Conservation (phyloP, 495 filamentous ascomycete genomes). For the Lophiotrema nucula region DNA sequence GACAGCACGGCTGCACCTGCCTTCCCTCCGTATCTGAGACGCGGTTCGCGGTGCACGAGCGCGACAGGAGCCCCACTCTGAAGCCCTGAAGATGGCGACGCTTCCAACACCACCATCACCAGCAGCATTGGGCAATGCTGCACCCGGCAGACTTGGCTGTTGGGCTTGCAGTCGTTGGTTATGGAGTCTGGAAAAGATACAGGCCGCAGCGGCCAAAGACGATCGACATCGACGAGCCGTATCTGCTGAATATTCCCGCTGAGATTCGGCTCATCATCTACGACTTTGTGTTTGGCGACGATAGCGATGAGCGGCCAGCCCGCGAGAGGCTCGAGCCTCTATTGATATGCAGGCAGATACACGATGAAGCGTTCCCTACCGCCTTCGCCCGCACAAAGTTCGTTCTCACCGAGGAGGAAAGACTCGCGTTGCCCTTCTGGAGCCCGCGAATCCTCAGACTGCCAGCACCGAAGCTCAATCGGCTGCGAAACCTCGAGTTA, state of each 20-base stretch:
- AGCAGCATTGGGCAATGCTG: background rate
- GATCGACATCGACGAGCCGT: conserved; percentile 10
- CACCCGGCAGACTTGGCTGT: conserved; percentile 8
- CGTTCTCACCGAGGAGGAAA: background rate
- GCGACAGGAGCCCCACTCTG: too few species aligned
- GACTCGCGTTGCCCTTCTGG: background rate
- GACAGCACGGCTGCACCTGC: too few species aligned
- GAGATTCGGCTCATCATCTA: conserved; percentile 18
- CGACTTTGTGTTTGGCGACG: conserved; percentile 21
- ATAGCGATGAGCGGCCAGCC: background rate
- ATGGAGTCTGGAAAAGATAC: conserved; percentile 6
- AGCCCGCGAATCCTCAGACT: conserved; percentile 5
- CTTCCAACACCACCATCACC: too few species aligned
- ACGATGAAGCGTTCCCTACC: conserved; percentile 2
- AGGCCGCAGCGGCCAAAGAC: background rate
- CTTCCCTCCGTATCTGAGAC: too few species aligned
- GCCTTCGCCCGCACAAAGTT: conserved; percentile 15
- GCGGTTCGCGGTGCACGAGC: too few species aligned
- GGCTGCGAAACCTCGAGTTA: conserved; percentile 8
- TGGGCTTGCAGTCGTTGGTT: conserved; percentile 5
- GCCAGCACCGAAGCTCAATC: conserved; percentile 1
- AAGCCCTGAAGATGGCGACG: too few species aligned
- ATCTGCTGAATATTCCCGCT: conserved; percentile 16
- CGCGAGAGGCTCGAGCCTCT: conserved; percentile 5
- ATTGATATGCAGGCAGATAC: conserved; percentile 13